These are phyloP conservation scores for Quillaja saponaria DNA, from an alignment of 306 rosid species.

Conservation along the genomic window DNA sequence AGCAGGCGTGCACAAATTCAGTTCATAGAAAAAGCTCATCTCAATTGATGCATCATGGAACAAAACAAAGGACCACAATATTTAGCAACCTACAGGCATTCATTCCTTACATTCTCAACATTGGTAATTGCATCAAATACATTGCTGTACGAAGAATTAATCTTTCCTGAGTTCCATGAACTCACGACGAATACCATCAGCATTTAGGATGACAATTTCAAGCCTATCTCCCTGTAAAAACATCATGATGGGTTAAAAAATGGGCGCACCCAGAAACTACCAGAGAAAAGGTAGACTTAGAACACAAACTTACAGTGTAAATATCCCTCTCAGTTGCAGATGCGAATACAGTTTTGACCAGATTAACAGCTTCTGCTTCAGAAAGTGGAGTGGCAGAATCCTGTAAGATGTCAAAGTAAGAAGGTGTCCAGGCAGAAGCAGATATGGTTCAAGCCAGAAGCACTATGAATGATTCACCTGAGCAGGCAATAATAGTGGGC, in stretches of 20 bases:
- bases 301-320: slow-evolving; percentile 70
- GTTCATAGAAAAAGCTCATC: slow-evolving; percentile 29
- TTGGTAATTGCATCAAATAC: slow-evolving; percentile 24
- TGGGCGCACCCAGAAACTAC: neutral
- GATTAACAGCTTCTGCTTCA: slow-evolving; percentile 78
- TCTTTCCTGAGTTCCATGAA: slow-evolving; percentile 80
- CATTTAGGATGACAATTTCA: slow-evolving; percentile 71
- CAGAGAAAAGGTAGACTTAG: neutral
- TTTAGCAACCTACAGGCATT: slow-evolving; percentile 14
- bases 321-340: slow-evolving; percentile 96
- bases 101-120: slow-evolving; percentile 36
- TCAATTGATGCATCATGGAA: slow-evolving; percentile 17
- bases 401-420: slow-evolving; percentile 36
- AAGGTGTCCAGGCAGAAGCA: slow-evolving; percentile 12
- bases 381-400: slow-evolving; percentile 93
- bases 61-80: slow-evolving; percentile 4
- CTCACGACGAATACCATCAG: slow-evolving; percentile 58
- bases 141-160: slow-evolving; percentile 35
- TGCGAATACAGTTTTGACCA: slow-evolving; percentile 89
- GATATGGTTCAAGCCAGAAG: slow-evolving; percentile 16
- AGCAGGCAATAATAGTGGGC: slow-evolving; percentile 87
- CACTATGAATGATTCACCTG: slow-evolving; percentile 43
- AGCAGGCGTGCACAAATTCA: neutral
- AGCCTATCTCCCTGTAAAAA: slow-evolving; percentile 75
- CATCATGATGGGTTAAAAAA: slow-evolving; percentile 16